Percentiles rank a stretch among this genome's conserved stretches.
These are phyloP conservation scores for Phytophthora foliorum DNA, from an alignment of 352 stramenopile genomes.

Conservation along the genomic window DNA sequence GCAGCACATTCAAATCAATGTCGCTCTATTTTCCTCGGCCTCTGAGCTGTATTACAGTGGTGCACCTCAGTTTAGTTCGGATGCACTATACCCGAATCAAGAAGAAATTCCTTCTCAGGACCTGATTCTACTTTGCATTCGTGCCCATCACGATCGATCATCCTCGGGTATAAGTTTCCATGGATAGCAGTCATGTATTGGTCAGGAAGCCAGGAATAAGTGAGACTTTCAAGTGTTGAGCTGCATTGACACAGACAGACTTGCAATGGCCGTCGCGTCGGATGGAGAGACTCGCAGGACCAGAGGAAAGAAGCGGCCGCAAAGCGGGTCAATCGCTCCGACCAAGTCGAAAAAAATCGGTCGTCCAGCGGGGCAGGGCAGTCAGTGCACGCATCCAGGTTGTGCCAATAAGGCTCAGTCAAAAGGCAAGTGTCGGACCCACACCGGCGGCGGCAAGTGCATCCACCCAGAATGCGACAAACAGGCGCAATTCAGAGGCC, in stretches of 20 bases:
- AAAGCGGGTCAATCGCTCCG: background rate
- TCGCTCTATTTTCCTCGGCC: too few relatives aligned
- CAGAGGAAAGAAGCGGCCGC: background rate
- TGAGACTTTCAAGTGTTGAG: background rate
- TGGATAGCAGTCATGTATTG: too few relatives aligned
- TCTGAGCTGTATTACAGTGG: too few relatives aligned
- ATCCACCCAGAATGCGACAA: conserved; percentile 23
- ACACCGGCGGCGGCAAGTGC: conserved; percentile 27
- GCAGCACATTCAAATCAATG: too few relatives aligned
- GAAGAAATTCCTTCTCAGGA: too few relatives aligned
- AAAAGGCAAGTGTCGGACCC: conserved; percentile 19
- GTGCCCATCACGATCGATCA: too few relatives aligned
- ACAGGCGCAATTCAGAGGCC: conserved; percentile 28
- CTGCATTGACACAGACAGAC: background rate
- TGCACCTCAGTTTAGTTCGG: too few relatives aligned
- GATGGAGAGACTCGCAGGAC: background rate
- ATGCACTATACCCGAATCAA: too few relatives aligned
- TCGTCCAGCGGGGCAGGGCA: background rate
- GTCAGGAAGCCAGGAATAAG: too few relatives aligned
- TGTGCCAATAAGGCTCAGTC: conserved; percentile 30
- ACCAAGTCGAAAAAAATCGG: background rate
- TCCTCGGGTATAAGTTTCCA: too few relatives aligned
- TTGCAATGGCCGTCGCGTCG: background rate
- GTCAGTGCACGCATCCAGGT: background rate
- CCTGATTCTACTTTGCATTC: too few relatives aligned